Conservation (phyloP, 192 early-diverging fungal genomes). For the Backusella mclennaniae region DNA sequence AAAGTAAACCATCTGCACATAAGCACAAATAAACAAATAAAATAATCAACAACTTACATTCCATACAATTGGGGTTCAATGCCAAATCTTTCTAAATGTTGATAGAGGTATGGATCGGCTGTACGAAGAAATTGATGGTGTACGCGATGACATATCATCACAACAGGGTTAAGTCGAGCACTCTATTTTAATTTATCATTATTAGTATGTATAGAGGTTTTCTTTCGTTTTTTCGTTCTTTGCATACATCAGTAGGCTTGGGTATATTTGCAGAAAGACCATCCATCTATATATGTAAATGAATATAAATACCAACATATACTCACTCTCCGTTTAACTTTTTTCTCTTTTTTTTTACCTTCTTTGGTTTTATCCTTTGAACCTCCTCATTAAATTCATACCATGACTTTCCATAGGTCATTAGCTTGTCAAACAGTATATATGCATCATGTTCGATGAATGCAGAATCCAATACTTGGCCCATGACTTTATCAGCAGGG, state of each 20-base stretch:
- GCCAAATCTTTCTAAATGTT: slow-evolving; percentile 66
- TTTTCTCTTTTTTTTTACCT: background rate
- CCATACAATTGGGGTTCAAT: slow-evolving; percentile 97
- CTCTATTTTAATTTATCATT: slow-evolving; percentile 15
- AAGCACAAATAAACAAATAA: background rate
- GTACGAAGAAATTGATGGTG: slow-evolving; percentile 67
- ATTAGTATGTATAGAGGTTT: background rate
- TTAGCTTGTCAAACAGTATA: slow-evolving; percentile 77
- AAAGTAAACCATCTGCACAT: background rate
- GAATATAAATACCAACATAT: background rate
- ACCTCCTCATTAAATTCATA: slow-evolving; percentile 76
- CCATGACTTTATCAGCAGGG: slow-evolving; percentile 40
- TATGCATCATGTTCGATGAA: slow-evolving; percentile 89
- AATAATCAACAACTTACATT: slow-evolving; percentile 51
- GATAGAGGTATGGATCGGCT: slow-evolving; percentile 71
- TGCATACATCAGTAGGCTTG: slow-evolving; percentile 15
- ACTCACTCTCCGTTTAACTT: background rate
- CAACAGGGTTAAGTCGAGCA: slow-evolving; percentile 63
- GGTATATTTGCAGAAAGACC: slow-evolving; percentile 4
- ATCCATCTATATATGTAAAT: background rate
- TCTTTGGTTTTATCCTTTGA: slow-evolving; percentile 7
- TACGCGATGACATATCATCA: slow-evolving; percentile 69
- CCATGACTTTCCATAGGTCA: slow-evolving; percentile 80
- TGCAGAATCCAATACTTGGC: slow-evolving; percentile 59
- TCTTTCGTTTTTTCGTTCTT: background rate